Conservation (phyloP, 2,329 filamentous ascomycete genomes). For the Pseudogymnoascus sp. region DNA sequence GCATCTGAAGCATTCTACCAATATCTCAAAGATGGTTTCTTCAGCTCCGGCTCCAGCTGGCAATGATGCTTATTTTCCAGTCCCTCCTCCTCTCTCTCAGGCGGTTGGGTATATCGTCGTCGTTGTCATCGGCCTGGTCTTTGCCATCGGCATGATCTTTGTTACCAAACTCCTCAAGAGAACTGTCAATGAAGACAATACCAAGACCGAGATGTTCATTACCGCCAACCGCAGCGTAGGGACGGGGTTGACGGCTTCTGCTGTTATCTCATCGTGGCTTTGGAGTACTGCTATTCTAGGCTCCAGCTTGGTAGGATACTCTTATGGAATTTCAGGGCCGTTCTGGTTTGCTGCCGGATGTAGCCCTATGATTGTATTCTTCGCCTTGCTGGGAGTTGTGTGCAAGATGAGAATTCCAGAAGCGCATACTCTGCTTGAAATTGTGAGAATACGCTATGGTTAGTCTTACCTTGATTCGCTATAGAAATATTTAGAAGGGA, state of each 20-base stretch:
- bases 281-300: conserved; percentile 46
- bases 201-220: conserved; percentile 48
- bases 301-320: conserved; percentile 42
- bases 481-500: not conserved
- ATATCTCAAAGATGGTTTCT: not conserved
- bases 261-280: conserved; percentile 47
- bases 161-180: conserved; percentile 39
- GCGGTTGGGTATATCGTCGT: conserved; percentile 36
- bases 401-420: conserved; percentile 45
- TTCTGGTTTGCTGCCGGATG: conserved; percentile 48
- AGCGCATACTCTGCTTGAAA: conserved; percentile 45
- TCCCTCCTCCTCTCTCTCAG: conserved; percentile 30
- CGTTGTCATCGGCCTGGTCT: conserved; percentile 32
- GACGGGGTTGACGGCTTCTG: conserved; percentile 43
- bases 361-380: conserved; percentile 48
- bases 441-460: conserved; percentile 44
- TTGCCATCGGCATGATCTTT: conserved; percentile 39
- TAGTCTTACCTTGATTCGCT: conserved; percentile 8
- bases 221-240: conserved; percentile 43
- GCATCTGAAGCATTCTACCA: not conserved
- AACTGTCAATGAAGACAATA: conserved; percentile 42
- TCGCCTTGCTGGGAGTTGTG: conserved; percentile 41
- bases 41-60: not conserved
- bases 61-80: conserved; percentile 12
- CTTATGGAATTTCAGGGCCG: conserved; percentile 45